Evolutionary conservation across 2,329 filamentous ascomycete genomes (phyloP).

Genomic region (Neofusicoccum cordaticola): DNA sequence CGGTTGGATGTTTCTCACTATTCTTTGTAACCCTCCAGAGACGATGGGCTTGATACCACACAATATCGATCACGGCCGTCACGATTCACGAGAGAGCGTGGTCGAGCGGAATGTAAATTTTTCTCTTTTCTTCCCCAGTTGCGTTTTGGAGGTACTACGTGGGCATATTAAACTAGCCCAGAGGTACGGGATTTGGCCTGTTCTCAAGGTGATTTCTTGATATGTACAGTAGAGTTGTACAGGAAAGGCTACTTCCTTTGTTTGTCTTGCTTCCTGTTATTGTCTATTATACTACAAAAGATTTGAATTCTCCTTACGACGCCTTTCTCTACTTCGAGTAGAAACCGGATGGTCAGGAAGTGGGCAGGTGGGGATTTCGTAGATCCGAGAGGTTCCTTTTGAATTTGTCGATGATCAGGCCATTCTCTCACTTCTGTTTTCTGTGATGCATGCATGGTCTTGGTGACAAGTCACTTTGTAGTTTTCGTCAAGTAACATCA

Average conservation of each 20-base stretch:
- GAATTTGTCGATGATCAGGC: no score
- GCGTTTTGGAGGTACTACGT: neutral
- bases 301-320: neutral
- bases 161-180: neutral
- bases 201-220: neutral
- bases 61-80: constrained; percentile 5
- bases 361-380: no score
- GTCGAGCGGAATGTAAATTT: constrained; percentile 3
- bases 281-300: neutral
- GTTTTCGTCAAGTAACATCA: no score
- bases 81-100: neutral
- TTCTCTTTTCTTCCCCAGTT: neutral
- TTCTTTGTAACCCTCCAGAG: neutral
- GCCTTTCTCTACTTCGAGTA: neutral
- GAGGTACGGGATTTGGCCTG: neutral
- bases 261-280: neutral
- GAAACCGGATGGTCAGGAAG: no score
- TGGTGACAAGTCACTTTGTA: no score
- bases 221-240: constrained; percentile 11
- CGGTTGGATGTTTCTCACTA: neutral
- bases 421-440: no score
- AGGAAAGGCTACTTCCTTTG: neutral
- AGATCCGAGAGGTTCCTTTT: no score
- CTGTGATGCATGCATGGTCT: no score
- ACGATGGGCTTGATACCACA: constrained; percentile 6